Conservation (phyloP, 2,329 filamentous ascomycete species). For the Canariomyces notabilis region DNA sequence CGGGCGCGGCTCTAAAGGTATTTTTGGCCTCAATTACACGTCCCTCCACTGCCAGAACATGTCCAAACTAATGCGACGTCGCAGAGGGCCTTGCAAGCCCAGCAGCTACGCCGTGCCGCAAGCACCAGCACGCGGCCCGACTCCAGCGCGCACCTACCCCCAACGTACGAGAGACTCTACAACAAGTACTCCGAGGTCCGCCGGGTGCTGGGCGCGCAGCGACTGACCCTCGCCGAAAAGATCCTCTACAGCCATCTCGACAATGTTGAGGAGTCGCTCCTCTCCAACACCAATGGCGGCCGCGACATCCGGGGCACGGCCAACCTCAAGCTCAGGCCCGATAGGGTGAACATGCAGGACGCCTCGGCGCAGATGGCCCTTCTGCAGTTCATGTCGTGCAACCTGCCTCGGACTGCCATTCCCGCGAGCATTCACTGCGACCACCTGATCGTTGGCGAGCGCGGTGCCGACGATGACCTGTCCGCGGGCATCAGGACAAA, state of each 20-base stretch:
- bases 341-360: constrained; percentile 98
- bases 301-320: constrained; percentile 77
- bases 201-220: constrained; percentile 60
- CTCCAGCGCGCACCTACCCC: constrained; percentile 38
- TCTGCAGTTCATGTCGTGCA: constrained; percentile 97
- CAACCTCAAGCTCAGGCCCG: constrained; percentile 94
- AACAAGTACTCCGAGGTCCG: constrained; percentile 70
- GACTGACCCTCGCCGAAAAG: constrained; percentile 90
- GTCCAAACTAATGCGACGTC: constrained; percentile 9
- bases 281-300: constrained; percentile 78
- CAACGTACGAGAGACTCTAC: constrained; percentile 79
- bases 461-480: constrained; percentile 81
- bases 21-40: background rate
- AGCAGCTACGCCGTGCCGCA: constrained; percentile 27
- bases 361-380: constrained; percentile 98
- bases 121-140: constrained; percentile 23
- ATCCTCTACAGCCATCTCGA: constrained; percentile 95
- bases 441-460: constrained; percentile 95
- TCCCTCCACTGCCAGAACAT: too few species aligned
- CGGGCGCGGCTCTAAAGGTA: constrained; percentile 45
- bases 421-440: constrained; percentile 98
- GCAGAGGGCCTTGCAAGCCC: constrained; percentile 34
- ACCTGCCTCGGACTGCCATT: constrained; percentile 80
- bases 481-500: constrained; percentile 82
- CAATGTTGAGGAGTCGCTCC: constrained; percentile 80